These are phyloP conservation scores for Oryza coarctata DNA, from an alignment of 176 grass and related monocot genomes.

Conservation along the genomic window DNA sequence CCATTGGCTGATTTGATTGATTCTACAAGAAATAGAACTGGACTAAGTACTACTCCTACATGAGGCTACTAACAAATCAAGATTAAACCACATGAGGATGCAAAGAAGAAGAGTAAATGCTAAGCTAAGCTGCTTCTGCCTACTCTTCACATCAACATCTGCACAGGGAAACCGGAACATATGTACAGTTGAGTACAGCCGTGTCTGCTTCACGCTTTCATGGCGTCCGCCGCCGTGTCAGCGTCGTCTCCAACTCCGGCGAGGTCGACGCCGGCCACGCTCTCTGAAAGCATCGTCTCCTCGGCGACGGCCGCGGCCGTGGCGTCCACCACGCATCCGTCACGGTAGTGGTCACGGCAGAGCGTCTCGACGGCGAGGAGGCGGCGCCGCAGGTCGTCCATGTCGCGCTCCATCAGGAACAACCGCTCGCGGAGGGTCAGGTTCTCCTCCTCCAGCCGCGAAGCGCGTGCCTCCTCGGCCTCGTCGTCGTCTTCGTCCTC, in stretches of 20 bases:
- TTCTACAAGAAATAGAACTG: conserved; percentile 29
- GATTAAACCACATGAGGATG: background rate
- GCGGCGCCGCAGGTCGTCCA: conserved; percentile 64
- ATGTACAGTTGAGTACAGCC: conserved; percentile 41
- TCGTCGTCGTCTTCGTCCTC: conserved; percentile 37
- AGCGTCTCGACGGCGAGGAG: conserved; percentile 52
- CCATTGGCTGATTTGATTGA: background rate
- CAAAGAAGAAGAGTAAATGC: conserved; percentile 19
- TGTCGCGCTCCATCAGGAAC: conserved; percentile 82
- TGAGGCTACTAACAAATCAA: background rate
- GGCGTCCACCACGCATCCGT: conserved; percentile 50
- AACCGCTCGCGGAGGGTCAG: conserved; percentile 68
- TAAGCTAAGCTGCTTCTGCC: conserved; percentile 26
- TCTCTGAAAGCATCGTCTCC: conserved; percentile 32
- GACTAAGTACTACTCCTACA: background rate
- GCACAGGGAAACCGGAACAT: conserved; percentile 33
- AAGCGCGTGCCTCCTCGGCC: conserved; percentile 45
- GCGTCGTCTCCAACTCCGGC: background rate
- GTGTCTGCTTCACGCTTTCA: conserved; percentile 23
- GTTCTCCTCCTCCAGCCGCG: conserved; percentile 82
- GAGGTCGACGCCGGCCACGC: background rate
- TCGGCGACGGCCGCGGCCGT: background rate
- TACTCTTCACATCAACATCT: conserved; percentile 49
- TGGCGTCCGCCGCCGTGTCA: conserved; percentile 6
- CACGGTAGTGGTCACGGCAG: conserved; percentile 31